Evolutionary conservation across 2,329 filamentous ascomycete genomes (phyloP), one percentile per base, ranked within the genome.

Genomic region (Lachnellula willkommii): DNA sequence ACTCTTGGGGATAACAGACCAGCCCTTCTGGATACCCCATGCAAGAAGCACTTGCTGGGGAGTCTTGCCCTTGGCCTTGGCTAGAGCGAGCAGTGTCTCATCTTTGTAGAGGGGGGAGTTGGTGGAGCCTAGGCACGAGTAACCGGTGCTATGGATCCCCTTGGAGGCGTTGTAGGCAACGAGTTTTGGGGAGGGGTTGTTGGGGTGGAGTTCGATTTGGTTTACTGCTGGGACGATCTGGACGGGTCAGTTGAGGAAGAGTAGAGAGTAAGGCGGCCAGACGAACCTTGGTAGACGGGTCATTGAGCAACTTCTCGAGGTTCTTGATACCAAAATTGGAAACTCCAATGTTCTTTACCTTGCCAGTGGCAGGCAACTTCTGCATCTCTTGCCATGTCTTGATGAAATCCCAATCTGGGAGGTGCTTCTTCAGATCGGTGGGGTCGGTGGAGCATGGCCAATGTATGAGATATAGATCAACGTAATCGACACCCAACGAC

Each of bases 291-390:
- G 77, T 82, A 61, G 76, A 78, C 11, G 82, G 79, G 64, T 87
- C 80, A 64, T 79, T 83, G 59, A 94, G 77, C 56, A 94, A 79
- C 71, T 82, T 88, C 78, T 93, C 87, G 39, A 94, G 76, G 73
- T 94, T 89, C 72, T 77, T 82, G 70, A 92, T 89, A 61, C 80
- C 87, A 71, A 95, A 94, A 79, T 95, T 95, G 72, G 88, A 90
- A 55, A 94, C 87, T 65, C 89, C 89, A 69, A 93, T 90, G 76
- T 89, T 90, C 73, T 79, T 81, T 51, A 88, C 88, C 73, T 90
- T 89, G 70, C 85, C 85, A 46, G 81, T 83, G 11, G 73, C 81
- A 24, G 83, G 74, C 47, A 90, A 76, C 77, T 87, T 87, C 74
- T 88, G 83, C 78, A 89, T 77, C 75, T 85, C 84, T 58, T 78